A percentile compares a stretch with the other conserved stretches of the same genome.
Conservation (phyloP, 2,329 filamentous ascomycete species). For the Hymenoscyphus fructigenus region DNA sequence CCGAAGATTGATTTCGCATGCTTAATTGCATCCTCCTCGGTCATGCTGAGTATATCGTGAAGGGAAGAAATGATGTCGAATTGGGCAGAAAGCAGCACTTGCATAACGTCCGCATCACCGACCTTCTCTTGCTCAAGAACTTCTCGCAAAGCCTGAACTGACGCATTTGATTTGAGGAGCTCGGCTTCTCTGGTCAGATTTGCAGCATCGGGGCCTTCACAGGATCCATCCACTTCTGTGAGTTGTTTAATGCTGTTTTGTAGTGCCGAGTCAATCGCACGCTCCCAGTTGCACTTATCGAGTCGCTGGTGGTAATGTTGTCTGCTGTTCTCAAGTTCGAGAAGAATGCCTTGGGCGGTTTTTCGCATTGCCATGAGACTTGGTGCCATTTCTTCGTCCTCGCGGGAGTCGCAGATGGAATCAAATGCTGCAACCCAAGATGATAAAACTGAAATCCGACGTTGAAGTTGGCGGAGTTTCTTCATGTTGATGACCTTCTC, state of each 20-base stretch:
- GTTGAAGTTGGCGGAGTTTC: conserved; percentile 77
- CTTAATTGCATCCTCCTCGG: conserved; percentile 76
- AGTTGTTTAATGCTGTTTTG: conserved; percentile 82
- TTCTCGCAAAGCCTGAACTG: conserved; percentile 73
- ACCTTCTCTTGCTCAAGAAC: conserved; percentile 82
- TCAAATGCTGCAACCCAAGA: conserved; percentile 95
- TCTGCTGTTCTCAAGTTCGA: conserved; percentile 85
- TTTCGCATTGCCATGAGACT: conserved; percentile 77
- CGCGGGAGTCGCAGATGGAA: conserved; percentile 69
- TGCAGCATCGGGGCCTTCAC: conserved; percentile 66
- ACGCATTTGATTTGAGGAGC: conserved; percentile 77
- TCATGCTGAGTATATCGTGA: conserved; percentile 77
- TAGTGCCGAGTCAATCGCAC: conserved; percentile 81
- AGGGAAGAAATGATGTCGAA: conserved; percentile 88
- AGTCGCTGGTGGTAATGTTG: conserved; percentile 88
- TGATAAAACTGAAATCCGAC: conserved; percentile 81
- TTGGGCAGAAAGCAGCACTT: conserved; percentile 82
- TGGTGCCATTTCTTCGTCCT: conserved; percentile 67
- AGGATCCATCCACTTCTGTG: conserved; percentile 64
- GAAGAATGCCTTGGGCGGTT: conserved; percentile 81
- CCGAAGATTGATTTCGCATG: conserved; percentile 76
- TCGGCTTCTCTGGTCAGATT: conserved; percentile 80
- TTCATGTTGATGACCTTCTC: conserved; percentile 80
- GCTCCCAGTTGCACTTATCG: conserved; percentile 81
- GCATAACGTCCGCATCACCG: conserved; percentile 74